Evolutionary conservation across 768 basidiomycete genomes (phyloP), one percentile per base, ranked within the genome.

Genomic region (Kwoniella sp.): DNA sequence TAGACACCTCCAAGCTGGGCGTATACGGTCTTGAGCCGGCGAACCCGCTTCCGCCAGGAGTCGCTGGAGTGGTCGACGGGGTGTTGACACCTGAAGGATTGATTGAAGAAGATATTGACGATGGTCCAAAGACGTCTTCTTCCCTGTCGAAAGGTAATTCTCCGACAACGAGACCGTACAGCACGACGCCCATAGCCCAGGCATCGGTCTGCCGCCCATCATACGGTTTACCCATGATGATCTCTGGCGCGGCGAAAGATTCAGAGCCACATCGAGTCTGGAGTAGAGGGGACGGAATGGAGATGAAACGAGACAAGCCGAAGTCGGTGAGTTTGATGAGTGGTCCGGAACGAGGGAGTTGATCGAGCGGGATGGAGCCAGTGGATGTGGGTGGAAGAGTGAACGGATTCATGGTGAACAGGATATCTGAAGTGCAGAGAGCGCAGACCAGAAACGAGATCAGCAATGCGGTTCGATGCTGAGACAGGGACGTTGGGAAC

Each of bases 141-240:
- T 59, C 34, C 28, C 64, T 50, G 54, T 79, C 91, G 81, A 95
- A 95, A 3, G 91, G 92, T 58, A 93, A 78, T 37, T 84, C 81
- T 41, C 91, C 84, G 41, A 85, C 87, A 8, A 88, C 85, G 55
- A 93, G 83, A 37, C 89, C 90, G 79, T 87, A 95, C 13, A 93
- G 81, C 55, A 92, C 90, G n/a, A 93, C 89, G 0, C 92, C 92
- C 72, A 89, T 87, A 11, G 91, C 91, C 92, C 92, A 94, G 13
- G 89, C 87, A 77, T 94, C 92, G 58, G 91, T 93, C 76, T 88
- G 85, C 15, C 90, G 84, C 1, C 90, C 91, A 79, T 95, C 91
- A 80, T 94, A 94, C 31, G 84, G 82, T 54, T 83, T 82, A 30
- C 83, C 84, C 79, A 81, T 81, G 61, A 81, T 78, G 60, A 81